Evolutionary conservation across 2,329 filamentous ascomycete species (phyloP), one percentile per base, ranked within the genome.

Genomic region (Xylariomycetidae sp.): DNA sequence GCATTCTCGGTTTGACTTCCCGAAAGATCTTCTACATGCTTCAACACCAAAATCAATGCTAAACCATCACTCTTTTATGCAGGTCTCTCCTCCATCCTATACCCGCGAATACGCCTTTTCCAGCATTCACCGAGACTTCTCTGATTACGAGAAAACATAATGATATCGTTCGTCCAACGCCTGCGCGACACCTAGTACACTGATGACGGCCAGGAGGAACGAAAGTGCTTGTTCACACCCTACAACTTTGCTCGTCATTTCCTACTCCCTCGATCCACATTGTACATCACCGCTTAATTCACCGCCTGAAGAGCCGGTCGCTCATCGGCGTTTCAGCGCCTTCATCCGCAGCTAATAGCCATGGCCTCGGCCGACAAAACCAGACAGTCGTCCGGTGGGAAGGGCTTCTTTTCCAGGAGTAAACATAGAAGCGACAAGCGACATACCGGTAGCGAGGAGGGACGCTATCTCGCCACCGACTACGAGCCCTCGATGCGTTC

Each of bases 341-440:
- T 43, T 37, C 30, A 32, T 34, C n/a, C 37, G 28, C 37, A 34
- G 34, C 34, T 35, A 34, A 36, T 35, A 49, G 44, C 37, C 35
- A 77, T 78, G 77, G 69, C 80, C 52, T 71, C 76, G 57, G 72
- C 83, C 68, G 82, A 86, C 68, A 88, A 89, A 67, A 73, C 82
- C 53, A 80, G 85, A 63, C 85, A 90, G 70, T 88, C 85, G 46
- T 88, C 86, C 36, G 66, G 66, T 51, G 72, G 72, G 54, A 82
- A 80, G 57, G 75, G 79, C 57, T 88, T 96, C 70, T 96, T 96
- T 68, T 88, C 87, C 53, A 79, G 88, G 56, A 85, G 82, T 65
- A 92, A 88, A 67, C 84, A 94, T 63, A 86, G 81, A 62, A 71
- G 74, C 50, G 75, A 77, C 52, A 80, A 80, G 58, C 76, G 80